Conservation (phyloP, 2,329 filamentous ascomycete genomes). For the Didymella keratinophila region DNA sequence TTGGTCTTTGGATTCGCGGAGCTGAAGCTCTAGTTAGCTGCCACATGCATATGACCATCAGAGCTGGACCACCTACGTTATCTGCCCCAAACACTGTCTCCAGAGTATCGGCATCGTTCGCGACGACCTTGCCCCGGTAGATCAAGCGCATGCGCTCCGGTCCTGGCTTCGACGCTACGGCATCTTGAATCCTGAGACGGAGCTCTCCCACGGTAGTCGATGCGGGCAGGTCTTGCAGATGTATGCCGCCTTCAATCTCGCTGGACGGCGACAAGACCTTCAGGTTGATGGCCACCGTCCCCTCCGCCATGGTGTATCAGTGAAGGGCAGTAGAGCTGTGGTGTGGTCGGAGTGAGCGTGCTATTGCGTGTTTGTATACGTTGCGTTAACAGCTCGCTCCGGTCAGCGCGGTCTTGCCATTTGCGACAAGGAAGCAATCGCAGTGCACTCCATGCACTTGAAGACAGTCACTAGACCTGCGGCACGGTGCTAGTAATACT, state of each 20-base stretch:
- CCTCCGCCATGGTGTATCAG: conserved; percentile 35
- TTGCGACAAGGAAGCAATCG: neutral
- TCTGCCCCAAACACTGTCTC: conserved; percentile 59
- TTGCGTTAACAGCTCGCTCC: conserved; percentile 39
- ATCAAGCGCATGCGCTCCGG: conserved; percentile 63
- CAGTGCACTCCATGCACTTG: neutral
- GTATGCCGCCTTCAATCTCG: conserved; percentile 48
- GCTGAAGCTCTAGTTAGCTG: conserved; percentile 36
- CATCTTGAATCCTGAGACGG: conserved; percentile 60
- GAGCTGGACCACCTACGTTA: conserved; percentile 52
- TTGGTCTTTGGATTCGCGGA: conserved; percentile 47
- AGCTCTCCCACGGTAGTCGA: conserved; percentile 60
- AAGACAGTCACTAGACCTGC: neutral
- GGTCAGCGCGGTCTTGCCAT: conserved; percentile 26
- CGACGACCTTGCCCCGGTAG: conserved; percentile 63
- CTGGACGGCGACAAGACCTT: conserved; percentile 51
- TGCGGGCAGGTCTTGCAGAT: conserved; percentile 42
- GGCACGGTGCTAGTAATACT: neutral
- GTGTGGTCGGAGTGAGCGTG: conserved; percentile 6
- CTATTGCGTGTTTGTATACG: conserved; percentile 39
- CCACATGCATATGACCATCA: neutral
- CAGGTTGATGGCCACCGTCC: conserved; percentile 42
- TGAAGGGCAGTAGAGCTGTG: neutral
- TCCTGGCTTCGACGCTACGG: conserved; percentile 53
- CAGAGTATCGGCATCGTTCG: conserved; percentile 59